Conservation (phyloP, 2,329 filamentous ascomycete species). For the Apiospora hydei region DNA sequence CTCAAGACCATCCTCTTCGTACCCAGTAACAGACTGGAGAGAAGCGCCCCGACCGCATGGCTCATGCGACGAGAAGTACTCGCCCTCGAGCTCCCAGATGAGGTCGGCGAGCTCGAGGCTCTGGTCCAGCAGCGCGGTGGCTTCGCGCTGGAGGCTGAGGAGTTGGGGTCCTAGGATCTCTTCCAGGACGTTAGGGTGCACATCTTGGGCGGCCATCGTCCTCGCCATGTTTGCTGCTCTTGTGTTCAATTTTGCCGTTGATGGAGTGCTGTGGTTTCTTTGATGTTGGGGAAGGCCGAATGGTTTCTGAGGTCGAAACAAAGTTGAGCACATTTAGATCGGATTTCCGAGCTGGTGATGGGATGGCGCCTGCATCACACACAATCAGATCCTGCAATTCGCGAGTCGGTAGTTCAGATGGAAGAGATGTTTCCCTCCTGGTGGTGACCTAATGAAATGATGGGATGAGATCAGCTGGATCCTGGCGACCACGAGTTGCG, state of each 20-base stretch:
- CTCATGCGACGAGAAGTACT: not conserved
- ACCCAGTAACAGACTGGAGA: not conserved
- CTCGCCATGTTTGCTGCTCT: not conserved
- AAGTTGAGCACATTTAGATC: not conserved
- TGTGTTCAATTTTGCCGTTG: not conserved
- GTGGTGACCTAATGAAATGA: not conserved
- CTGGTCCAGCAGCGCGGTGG: conserved; percentile 20
- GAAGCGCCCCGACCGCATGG: not conserved
- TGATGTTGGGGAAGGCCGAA: not conserved
- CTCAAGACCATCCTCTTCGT: not conserved
- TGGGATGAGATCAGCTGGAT: not conserved
- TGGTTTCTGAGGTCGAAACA: not conserved
- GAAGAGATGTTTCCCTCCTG: not conserved
- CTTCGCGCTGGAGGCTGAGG: conserved; percentile 16
- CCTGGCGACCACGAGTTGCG: not conserved
- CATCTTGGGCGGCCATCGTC: not conserved
- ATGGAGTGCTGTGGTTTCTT: not conserved
- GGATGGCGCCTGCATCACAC: not conserved
- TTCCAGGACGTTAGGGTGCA: not conserved
- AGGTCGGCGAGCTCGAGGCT: conserved; percentile 15
- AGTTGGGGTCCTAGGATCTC: conserved; percentile 14
- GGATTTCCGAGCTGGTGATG: not conserved
- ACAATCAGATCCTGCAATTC: not conserved
- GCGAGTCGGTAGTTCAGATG: not conserved
- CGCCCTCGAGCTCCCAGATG: conserved; percentile 19